A percentile compares a stretch with the other conserved stretches of the same genome.
phyloP scores from a whole-genome alignment of 2,329 filamentous ascomycete genomes.

The Neofusicoccum sp. region DNA sequence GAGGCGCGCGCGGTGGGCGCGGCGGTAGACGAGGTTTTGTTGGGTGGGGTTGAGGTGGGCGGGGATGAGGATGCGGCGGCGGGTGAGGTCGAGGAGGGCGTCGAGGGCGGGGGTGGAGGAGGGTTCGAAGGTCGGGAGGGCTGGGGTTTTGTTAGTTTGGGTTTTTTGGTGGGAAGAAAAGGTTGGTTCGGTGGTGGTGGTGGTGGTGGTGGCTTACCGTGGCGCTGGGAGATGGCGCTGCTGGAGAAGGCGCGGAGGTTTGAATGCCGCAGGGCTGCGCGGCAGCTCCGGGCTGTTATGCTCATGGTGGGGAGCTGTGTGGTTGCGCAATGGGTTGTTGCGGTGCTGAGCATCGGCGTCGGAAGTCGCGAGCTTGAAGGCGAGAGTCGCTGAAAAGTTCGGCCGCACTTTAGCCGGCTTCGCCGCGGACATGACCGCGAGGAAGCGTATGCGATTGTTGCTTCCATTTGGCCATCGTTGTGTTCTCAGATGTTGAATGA shows the following conservation, averaged over 20 bases:
- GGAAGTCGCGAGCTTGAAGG: neutral
- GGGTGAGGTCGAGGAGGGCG: constrained; percentile 39
- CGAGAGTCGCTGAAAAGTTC: neutral
- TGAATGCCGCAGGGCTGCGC: constrained; percentile 25
- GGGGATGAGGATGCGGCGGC: constrained; percentile 46
- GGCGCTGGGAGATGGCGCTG: constrained; percentile 27
- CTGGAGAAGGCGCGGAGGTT: constrained; percentile 17
- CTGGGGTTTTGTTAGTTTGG: constrained; percentile 27
- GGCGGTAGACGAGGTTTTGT: constrained; percentile 42
- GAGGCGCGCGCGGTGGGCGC: constrained; percentile 41
- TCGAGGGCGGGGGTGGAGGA: constrained; percentile 43
- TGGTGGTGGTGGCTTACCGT: constrained; percentile 25
- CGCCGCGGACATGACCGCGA: neutral
- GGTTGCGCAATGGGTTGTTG: neutral
- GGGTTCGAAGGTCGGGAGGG: constrained; percentile 33
- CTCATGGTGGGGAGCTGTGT: constrained; percentile 26
- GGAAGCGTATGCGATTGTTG: too few relatives aligned
- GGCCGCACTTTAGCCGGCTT: neutral
- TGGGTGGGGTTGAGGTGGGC: constrained; percentile 42
- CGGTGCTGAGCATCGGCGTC: neutral
- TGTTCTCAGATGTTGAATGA: too few relatives aligned
- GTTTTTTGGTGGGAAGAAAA: constrained; percentile 27
- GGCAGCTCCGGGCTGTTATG: constrained; percentile 31
- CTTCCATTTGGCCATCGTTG: too few relatives aligned
- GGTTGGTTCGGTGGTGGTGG: neutral